Base-by-base conservation (phyloP, 2,329 filamentous ascomycete species). In the Beauveria sp. region DNA sequence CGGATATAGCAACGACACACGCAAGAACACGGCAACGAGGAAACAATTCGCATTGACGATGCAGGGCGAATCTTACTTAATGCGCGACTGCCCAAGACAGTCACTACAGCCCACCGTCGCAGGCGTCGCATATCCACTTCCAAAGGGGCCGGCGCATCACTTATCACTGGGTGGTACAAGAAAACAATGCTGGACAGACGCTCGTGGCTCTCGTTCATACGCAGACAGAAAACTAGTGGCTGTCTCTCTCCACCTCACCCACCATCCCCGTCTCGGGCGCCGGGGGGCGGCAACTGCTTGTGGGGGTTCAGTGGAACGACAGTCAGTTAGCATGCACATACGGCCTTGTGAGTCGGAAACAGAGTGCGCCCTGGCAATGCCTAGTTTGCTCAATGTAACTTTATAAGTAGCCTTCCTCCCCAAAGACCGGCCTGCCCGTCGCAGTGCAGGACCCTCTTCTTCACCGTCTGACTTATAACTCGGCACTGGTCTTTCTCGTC, bases 341-440 rank as follows among this genome's bases (percentile, higher is more conserved):
- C 48, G 37, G 26, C 34, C 20, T 46, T 53, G 40, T 50, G 37
- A 14, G 8, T 43, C 22, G 50, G 41, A 54, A 37, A 44, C 34
- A 34, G 41, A 26, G 26, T 18, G 41, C 40, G 26, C 16, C 12
- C 37, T 59, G 37, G 20, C 8, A 24, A 28, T 54, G 48, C 37
- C 56, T 46, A 46, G 40, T 47, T 30, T 30, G 26, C 57, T 34
- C 46, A 41, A 61, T 56, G 59, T 48, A 50, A 61, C 59, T 61
- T 61, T 61, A 61, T 61, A 61, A 61, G 52, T 44, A 53, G 30
- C 53, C 46, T 43, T 3, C 18, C 34, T 28, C 53, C 52, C 26
- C 46, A 14, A 40, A 14, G 14, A 22, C 10, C 30, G 51, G 22
- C 22, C 34, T 18, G 2, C 47, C 9, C 18, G n/a, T 37, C 8